A percentile compares a stretch with the other conserved stretches of the same genome.
Evolutionary conservation across 768 basidiomycete species (phyloP).

Genomic region (Termitomyces heimii): DNA sequence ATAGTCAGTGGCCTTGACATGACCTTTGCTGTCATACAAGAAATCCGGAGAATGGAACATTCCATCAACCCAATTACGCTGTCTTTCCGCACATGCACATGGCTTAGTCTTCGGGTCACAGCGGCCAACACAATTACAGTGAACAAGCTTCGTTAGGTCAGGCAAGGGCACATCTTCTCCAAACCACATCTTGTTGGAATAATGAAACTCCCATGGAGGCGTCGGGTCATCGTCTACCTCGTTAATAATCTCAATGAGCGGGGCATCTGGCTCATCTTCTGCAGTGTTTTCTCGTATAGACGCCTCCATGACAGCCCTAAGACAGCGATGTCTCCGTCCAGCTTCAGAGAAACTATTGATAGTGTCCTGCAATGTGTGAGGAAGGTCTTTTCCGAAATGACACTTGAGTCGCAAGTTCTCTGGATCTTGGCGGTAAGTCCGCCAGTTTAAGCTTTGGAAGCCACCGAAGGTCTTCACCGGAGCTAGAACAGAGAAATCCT

Average conservation of each 20-base stretch:
- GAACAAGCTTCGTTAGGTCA: conserved; percentile 46
- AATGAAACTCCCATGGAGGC: conserved; percentile 84
- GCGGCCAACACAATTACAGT: conserved; percentile 70
- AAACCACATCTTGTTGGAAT: conserved; percentile 79
- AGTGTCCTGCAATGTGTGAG: conserved; percentile 57
- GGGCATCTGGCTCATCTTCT: conserved; percentile 64
- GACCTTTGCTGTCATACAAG: conserved; percentile 59
- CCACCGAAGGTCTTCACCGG: conserved; percentile 20
- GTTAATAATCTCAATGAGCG: conserved; percentile 63
- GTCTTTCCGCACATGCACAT: conserved; percentile 64
- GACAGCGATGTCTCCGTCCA: conserved; percentile 35
- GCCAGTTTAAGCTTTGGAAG: conserved; percentile 32
- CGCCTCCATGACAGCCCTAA: conserved; percentile 54
- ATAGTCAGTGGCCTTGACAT: conserved; percentile 39
- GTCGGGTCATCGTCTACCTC: conserved; percentile 59
- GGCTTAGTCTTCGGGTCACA: conserved; percentile 73
- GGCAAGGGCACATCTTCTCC: conserved; percentile 64
- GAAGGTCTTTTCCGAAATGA: conserved; percentile 44
- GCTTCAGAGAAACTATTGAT: conserved; percentile 46
- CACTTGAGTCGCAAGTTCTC: conserved; percentile 27
- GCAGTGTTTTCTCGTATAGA: conserved; percentile 61
- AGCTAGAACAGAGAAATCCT: conserved; percentile 2
- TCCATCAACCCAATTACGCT: conserved; percentile 35
- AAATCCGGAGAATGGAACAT: conserved; percentile 39
- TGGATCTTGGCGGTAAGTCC: conserved; percentile 26